A percentile compares a stretch with the other conserved stretches of the same genome.
Evolutionary conservation across 805 yeast genomes (phyloP).

Genomic region (Pichia kluyveri): DNA sequence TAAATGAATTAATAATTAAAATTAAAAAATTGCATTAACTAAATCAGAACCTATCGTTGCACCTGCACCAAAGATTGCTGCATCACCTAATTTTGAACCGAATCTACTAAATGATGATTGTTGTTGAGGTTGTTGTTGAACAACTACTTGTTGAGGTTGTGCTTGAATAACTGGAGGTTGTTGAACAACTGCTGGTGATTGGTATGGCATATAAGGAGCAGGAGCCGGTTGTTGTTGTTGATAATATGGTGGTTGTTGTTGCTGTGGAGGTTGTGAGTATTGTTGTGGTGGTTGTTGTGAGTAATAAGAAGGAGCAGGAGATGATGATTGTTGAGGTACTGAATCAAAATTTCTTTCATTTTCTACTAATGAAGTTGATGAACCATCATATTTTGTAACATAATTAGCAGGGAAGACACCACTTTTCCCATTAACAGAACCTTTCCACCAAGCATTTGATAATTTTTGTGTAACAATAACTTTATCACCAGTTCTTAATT

Average conservation of each 20-base stretch:
- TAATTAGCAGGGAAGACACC: constrained; percentile 93
- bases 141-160: constrained; percentile 13
- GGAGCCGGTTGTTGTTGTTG: neutral
- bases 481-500: constrained; percentile 55
- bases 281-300: constrained; percentile 10
- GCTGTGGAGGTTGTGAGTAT: constrained; percentile 1
- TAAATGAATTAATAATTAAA: too few species aligned
- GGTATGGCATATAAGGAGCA: too few species aligned
- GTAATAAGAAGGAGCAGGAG: neutral
- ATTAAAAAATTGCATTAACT: constrained; percentile 37
- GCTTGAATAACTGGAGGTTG: constrained; percentile 7
- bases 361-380: neutral
- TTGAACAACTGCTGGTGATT: neutral
- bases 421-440: constrained; percentile 43
- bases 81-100: constrained; percentile 84
- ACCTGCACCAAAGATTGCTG: constrained; percentile 98
- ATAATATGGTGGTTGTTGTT: constrained; percentile 3
- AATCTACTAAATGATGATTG: constrained; percentile 42
- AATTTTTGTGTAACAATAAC: constrained; percentile 62
- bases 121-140: constrained; percentile 11
- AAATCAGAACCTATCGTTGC: constrained; percentile 87
- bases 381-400: constrained; percentile 36
- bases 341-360: too few species aligned
- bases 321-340: too few species aligned
- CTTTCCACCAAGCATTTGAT: constrained; percentile 90